Evolutionary conservation across 805 yeast genomes (phyloP).

Genomic region (Groenewaldozyma tartarivorans): DNA sequence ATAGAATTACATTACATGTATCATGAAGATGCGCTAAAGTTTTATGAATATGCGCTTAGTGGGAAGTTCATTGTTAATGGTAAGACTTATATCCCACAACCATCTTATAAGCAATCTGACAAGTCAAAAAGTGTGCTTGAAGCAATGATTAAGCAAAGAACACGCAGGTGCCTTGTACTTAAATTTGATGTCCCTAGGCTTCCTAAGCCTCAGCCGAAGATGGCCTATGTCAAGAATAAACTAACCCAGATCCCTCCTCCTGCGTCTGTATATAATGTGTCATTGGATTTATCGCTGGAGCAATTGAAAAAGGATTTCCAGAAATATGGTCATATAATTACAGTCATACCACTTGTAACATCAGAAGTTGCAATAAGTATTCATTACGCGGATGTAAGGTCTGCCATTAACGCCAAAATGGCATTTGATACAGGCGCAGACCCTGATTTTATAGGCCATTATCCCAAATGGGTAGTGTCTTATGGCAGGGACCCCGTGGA

Average conservation of each 20-base stretch:
- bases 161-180: conserved; percentile 9
- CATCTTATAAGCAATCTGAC: neutral
- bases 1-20: conserved; percentile 14
- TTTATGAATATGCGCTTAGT: conserved; percentile 11
- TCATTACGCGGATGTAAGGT: conserved; percentile 14
- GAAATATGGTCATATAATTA: conserved; percentile 10
- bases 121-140: neutral
- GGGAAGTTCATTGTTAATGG: conserved; percentile 21
- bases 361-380: conserved; percentile 9
- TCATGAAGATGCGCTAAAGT: conserved; percentile 8
- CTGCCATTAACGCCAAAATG: conserved; percentile 14
- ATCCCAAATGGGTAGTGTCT: conserved; percentile 2
- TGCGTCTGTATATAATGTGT: conserved; percentile 1
- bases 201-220: neutral
- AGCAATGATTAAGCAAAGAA: conserved; percentile 3
- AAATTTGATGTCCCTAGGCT: neutral
- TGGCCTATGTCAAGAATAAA: neutral
- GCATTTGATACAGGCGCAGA: conserved; percentile 6
- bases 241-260: neutral
- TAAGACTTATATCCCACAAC: conserved; percentile 1
- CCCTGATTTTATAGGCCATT: neutral
- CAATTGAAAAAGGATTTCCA: conserved; percentile 10
- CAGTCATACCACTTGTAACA: conserved; percentile 11
- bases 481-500: conserved; percentile 12
- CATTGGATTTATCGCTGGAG: conserved; percentile 7